Conservation (phyloP, 495 filamentous ascomycete species). For the Neurospora hispaniola region DNA sequence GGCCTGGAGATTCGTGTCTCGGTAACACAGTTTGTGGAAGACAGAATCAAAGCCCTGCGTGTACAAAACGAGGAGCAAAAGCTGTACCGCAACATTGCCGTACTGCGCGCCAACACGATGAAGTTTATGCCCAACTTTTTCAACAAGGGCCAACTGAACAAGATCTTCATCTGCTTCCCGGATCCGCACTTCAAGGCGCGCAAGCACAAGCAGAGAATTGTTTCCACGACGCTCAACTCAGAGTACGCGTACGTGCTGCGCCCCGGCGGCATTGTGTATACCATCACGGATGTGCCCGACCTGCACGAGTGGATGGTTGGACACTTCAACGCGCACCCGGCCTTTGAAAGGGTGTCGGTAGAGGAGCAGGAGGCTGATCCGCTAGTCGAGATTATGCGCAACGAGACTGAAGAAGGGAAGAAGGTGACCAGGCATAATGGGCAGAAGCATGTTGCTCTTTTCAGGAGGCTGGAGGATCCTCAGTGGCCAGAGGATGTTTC, state of each 20-base stretch:
- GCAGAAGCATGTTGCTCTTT: conserved; percentile 78
- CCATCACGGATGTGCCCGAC: conserved; percentile 94
- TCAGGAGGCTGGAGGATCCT: conserved; percentile 69
- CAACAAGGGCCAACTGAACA: conserved; percentile 58
- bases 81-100: conserved; percentile 74
- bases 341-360: conserved; percentile 54
- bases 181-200: conserved; percentile 96
- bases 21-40: conserved; percentile 80
- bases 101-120: conserved; percentile 89
- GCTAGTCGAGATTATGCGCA: conserved; percentile 71
- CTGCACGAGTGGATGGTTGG: conserved; percentile 84
- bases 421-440: conserved; percentile 90
- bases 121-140: conserved; percentile 98
- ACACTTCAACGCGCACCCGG: conserved; percentile 64
- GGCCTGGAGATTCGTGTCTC: conserved; percentile 84
- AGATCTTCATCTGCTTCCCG: conserved; percentile 96
- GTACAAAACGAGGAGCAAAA: conserved; percentile 46
- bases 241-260: conserved; percentile 87
- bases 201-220: conserved; percentile 93
- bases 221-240: conserved; percentile 74
- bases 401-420: conserved; percentile 91
- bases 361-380: conserved; percentile 61
- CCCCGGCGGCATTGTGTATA: conserved; percentile 81
- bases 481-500: conserved; percentile 34
- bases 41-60: conserved; percentile 73